These are phyloP conservation scores for Leishmania turanica DNA, from an alignment of 208 protist genomes.

Conservation along the genomic window DNA sequence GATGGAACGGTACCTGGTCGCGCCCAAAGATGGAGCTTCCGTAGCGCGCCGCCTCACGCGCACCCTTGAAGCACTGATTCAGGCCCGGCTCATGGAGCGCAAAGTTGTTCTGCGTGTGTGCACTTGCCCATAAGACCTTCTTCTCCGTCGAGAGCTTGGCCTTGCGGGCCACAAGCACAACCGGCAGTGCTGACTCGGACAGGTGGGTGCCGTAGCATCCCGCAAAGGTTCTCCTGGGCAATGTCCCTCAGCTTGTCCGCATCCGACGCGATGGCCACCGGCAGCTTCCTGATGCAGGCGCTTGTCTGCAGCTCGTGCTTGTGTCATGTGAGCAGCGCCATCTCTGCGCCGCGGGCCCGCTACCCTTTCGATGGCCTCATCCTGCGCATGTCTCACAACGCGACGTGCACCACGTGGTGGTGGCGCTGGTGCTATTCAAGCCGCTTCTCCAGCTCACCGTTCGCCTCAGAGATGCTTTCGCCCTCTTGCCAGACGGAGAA, in stretches of 20 bases:
- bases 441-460: constrained; percentile 49
- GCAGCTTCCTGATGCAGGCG: not conserved
- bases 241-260: not conserved
- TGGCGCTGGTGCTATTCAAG: constrained; percentile 44
- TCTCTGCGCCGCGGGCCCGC: constrained; percentile 32
- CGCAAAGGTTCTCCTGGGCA: constrained; percentile 45
- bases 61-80: not conserved
- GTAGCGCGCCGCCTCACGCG: not conserved
- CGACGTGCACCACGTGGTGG: constrained; percentile 41
- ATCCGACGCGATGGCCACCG: not conserved
- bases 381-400: constrained; percentile 51
- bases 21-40: not conserved
- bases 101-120: constrained; percentile 56
- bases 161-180: constrained; percentile 44
- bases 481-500: not conserved
- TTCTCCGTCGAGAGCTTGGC: constrained; percentile 33
- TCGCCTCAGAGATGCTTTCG: constrained; percentile 18
- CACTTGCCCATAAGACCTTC: constrained; percentile 40
- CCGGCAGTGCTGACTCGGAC: constrained; percentile 36
- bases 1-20: not conserved
- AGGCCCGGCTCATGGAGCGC: constrained; percentile 42
- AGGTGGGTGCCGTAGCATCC: constrained; percentile 41
- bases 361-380: constrained; percentile 54
- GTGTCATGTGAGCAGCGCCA: constrained; percentile 31
- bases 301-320: not conserved